phyloP scores from a whole-genome alignment of 805 yeast genomes.

The Yarrowia bubula region DNA sequence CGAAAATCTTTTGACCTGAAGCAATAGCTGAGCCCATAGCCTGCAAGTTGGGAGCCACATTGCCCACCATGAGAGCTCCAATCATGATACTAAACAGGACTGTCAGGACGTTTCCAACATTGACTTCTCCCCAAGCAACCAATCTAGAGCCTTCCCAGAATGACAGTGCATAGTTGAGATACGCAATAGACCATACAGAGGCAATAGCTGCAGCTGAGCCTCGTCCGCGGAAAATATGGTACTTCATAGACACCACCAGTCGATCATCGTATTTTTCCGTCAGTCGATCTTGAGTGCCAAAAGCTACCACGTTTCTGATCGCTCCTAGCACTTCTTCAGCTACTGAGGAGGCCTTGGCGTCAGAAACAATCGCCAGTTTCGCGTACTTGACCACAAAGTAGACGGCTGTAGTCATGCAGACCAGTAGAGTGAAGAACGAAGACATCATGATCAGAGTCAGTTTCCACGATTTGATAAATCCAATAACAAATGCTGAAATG shows the following conservation, averaged over 20 bases:
- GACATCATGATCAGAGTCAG: conserved; percentile 41
- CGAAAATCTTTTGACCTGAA: conserved; percentile 44
- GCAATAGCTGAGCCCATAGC: conserved; percentile 44
- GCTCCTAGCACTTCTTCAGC: conserved; percentile 45
- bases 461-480: conserved; percentile 41
- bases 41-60: conserved; percentile 44
- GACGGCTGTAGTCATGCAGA: conserved; percentile 37
- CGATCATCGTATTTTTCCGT: conserved; percentile 38
- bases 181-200: conserved; percentile 40
- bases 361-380: conserved; percentile 31
- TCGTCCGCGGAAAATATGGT: conserved; percentile 35
- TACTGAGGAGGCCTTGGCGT: conserved; percentile 40
- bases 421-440: conserved; percentile 38
- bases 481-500: conserved; percentile 41
- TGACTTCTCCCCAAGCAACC: conserved; percentile 37
- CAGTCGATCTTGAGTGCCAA: conserved; percentile 43
- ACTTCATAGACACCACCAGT: conserved; percentile 35
- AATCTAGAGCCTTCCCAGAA: conserved; percentile 47
- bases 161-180: conserved; percentile 43
- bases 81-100: conserved; percentile 44
- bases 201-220: conserved; percentile 41
- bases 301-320: conserved; percentile 44
- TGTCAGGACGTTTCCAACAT: conserved; percentile 41
- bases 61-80: conserved; percentile 46
- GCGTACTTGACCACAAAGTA: conserved; percentile 37